Base-by-base conservation (phyloP, 208 protist species). In the Trypanosomatidae sp. region DNA sequence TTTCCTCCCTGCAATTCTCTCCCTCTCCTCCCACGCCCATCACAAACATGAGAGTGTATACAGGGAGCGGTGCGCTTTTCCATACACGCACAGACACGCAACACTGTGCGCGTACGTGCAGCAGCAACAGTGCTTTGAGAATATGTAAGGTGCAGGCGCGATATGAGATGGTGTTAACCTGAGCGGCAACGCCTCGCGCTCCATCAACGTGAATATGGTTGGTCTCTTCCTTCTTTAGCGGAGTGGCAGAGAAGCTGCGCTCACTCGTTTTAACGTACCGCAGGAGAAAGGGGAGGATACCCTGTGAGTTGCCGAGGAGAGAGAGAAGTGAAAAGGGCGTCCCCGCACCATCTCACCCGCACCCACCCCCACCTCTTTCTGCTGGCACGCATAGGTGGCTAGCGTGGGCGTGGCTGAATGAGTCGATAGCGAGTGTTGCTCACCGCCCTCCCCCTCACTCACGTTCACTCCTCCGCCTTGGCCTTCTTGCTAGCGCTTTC, bases 401-500 rank as follows among this genome's bases (percentile, higher is more conserved):
- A 39, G 33, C 58, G 25, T 10, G 30, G 39, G 58, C 25, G 3
- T 25, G 58, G 33, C 33, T 19, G 30, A 41, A 6, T 41, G 30
- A 15, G 25, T 12, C 30, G 33, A 62, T 25, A 41, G 33, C 30
- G 30, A 36, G 15, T 41, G 58, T 25, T 28, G 58, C 41, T 4
- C 58, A 12, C 58, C 60, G 60, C 30, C 60, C 52, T 28, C 25
- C 52, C 19, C 33, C 60, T 43, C 59, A 19, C 60, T 44, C 60
- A 47, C 39, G 19, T 8, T 47, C 60, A 47, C 39, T 65, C n/a
- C 39, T 85, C 75, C 17, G 70, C 58, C 19, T 76, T 81, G 36
- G 69, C n/a, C 66, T 76, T 83, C 65, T 80, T 83, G 12, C 33
- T 55, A 6, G 65, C 47, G 22, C 70, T 58, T 67, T 79, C 74